phyloP scores from a whole-genome alignment of 2,329 filamentous ascomycete genomes.

The Colletotrichum tamarilloi region DNA sequence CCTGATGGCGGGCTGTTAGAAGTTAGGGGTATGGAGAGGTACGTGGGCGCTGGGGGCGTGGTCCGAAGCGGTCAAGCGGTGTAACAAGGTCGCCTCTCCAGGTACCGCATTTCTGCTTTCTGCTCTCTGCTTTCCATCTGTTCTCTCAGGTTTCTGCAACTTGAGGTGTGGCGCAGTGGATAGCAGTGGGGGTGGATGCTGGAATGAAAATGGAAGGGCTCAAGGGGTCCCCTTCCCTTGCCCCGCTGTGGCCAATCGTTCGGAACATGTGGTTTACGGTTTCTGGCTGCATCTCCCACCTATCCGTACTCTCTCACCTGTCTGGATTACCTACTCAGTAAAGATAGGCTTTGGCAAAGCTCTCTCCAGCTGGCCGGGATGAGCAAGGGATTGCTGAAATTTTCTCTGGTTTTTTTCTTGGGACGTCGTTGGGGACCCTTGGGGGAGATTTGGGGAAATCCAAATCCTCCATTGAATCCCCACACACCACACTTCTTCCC shows the following conservation, averaged over 20 bases:
- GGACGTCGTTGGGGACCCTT: conserved; percentile 3
- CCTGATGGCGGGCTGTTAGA: conserved; percentile 30
- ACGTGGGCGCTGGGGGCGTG: neutral
- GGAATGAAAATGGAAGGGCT: neutral
- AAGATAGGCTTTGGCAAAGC: neutral
- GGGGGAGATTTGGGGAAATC: conserved; percentile 13
- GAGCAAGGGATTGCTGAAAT: neutral
- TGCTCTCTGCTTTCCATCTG: too few species aligned
- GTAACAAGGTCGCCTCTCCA: conserved; percentile 6
- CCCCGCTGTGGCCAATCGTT: conserved; percentile 33
- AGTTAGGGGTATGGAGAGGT: neutral
- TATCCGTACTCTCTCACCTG: neutral
- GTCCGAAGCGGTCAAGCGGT: conserved; percentile 28
- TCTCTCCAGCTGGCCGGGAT: neutral
- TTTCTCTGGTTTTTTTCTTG: neutral
- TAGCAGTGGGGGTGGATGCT: conserved; percentile 28
- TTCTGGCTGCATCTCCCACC: neutral
- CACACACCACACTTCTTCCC: neutral
- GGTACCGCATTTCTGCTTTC: neutral
- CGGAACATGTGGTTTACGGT: conserved; percentile 15
- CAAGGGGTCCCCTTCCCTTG: neutral
- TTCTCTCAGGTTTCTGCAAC: neutral
- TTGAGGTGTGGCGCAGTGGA: conserved; percentile 29
- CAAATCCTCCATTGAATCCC: conserved; percentile 6
- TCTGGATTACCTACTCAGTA: too few species aligned